Evolutionary conservation across 129 eudicot species (phyloP).

Genomic region (Arctium lappa): DNA sequence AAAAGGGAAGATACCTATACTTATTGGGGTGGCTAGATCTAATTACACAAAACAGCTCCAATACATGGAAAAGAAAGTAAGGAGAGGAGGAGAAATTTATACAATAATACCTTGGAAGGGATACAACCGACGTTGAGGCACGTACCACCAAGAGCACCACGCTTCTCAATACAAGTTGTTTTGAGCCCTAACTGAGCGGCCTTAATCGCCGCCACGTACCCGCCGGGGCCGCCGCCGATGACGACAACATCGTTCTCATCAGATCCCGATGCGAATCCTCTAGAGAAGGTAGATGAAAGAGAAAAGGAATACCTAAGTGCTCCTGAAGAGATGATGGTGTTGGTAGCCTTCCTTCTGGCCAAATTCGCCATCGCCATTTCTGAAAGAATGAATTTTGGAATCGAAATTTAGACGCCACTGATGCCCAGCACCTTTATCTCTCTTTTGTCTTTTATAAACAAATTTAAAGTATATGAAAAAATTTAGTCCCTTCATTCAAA

Average conservation of each 20-base stretch:
- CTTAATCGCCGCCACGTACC: slow-evolving; percentile 94
- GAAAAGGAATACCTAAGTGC: slow-evolving; percentile 33
- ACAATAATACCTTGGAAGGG: slow-evolving; percentile 29
- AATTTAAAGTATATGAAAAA: background rate
- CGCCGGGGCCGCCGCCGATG: slow-evolving; percentile 97
- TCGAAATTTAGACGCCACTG: background rate
- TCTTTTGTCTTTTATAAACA: background rate
- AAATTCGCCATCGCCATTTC: slow-evolving; percentile 65
- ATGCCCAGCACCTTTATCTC: too few relatives aligned
- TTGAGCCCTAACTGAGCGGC: slow-evolving; percentile 90
- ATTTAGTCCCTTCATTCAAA: background rate
- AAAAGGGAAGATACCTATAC: background rate
- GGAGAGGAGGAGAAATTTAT: background rate
- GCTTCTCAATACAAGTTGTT: slow-evolving; percentile 83
- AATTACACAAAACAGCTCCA: background rate
- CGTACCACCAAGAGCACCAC: slow-evolving; percentile 87
- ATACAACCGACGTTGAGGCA: slow-evolving; percentile 93
- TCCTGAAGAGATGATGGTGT: slow-evolving; percentile 9
- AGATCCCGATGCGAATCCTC: slow-evolving; percentile 64
- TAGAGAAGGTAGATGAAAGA: slow-evolving; percentile 28
- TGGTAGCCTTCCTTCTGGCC: slow-evolving; percentile 46
- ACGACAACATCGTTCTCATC: slow-evolving; percentile 86
- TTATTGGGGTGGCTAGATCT: background rate
- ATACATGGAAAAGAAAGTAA: background rate
- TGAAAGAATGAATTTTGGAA: background rate